Conservation (phyloP, 495 filamentous ascomycete species). For the Poronia punctata region DNA sequence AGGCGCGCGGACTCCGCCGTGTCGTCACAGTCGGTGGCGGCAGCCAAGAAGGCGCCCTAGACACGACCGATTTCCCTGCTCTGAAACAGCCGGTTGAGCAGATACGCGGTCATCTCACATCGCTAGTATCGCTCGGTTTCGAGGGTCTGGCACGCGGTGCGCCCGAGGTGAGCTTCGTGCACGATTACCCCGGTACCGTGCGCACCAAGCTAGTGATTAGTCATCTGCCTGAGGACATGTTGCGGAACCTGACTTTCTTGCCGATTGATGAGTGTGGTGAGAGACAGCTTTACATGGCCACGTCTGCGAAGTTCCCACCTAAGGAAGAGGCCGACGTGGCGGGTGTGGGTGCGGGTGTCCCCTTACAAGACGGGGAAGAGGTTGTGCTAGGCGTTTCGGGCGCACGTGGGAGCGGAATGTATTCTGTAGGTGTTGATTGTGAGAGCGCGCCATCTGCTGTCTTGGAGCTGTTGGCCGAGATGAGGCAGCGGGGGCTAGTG, state of each 20-base stretch:
- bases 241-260: conserved; percentile 21
- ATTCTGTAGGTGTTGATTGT: conserved; percentile 37
- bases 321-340: conserved; percentile 1
- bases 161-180: conserved; percentile 50
- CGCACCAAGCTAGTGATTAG: conserved; percentile 27
- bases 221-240: conserved; percentile 20
- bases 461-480: conserved; percentile 26
- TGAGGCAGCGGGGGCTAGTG: conserved; percentile 34
- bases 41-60: conserved; percentile 47
- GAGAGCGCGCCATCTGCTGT: conserved; percentile 29
- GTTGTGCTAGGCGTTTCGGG: conserved; percentile 38
- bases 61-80: conserved; percentile 39
- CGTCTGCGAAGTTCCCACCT: conserved; percentile 43
- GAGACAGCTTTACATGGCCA: conserved; percentile 48
- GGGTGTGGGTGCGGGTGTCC: conserved; percentile 20
- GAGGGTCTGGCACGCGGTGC: conserved; percentile 40
- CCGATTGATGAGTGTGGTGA: conserved; percentile 43
- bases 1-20: conserved; percentile 42
- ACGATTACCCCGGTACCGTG: conserved; percentile 51
- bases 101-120: conserved; percentile 35
- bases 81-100: conserved; percentile 22
- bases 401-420: conserved; percentile 42
- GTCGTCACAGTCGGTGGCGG: conserved; percentile 52
- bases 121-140: conserved; percentile 46
- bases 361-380: conserved; percentile 19